Conservation (phyloP, 176 grass and related monocot species). For the Juncus inflexus region DNA sequence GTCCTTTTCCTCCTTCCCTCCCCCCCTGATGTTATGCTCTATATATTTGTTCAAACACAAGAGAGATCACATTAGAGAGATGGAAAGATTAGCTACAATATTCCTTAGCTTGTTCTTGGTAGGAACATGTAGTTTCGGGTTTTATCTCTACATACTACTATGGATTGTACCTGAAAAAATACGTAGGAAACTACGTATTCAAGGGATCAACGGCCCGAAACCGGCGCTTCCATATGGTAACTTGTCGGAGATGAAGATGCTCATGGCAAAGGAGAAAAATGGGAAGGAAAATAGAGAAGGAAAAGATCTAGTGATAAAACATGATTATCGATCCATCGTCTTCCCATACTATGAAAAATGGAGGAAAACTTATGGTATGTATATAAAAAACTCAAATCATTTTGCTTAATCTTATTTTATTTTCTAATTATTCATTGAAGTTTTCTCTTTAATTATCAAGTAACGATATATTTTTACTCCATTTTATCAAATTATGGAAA, state of each 20-base stretch:
- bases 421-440: conserved; percentile 1
- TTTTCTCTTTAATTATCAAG: too few relatives aligned
- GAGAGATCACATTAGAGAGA: neutral
- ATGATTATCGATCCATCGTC: conserved; percentile 70
- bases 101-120: conserved; percentile 41
- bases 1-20: too few relatives aligned
- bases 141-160: conserved; percentile 61
- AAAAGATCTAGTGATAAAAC: conserved; percentile 31
- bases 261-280: conserved; percentile 24
- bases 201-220: conserved; percentile 60
- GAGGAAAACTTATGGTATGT: conserved; percentile 79
- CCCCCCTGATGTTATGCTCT: neutral
- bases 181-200: conserved; percentile 46
- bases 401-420: neutral
- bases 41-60: neutral
- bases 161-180: conserved; percentile 60
- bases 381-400: neutral
- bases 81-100: conserved; percentile 27
- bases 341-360: conserved; percentile 89
- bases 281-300: neutral
- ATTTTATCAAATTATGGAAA: too few relatives aligned
- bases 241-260: conserved; percentile 61
- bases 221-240: conserved; percentile 81
- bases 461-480: too few relatives aligned
- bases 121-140: conserved; percentile 47